Percentiles rank a stretch among this genome's conserved stretches.
Evolutionary conservation across 1,139 yeast genomes (phyloP).

Genomic region (Taphrina betulina): DNA sequence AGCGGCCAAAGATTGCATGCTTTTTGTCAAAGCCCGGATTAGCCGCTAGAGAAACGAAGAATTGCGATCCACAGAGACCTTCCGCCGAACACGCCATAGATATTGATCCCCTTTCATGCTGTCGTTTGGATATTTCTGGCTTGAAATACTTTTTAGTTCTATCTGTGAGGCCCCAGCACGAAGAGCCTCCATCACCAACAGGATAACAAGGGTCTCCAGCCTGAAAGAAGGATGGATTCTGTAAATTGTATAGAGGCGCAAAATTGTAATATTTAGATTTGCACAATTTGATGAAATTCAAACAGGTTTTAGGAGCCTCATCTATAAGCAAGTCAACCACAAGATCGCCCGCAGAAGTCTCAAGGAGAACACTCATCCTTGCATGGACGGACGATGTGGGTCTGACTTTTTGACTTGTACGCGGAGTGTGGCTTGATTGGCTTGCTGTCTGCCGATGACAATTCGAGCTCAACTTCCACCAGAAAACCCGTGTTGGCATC

Average conservation of each 20-base stretch:
- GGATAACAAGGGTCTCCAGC: constrained; percentile 56
- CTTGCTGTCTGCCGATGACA: too few relatives aligned
- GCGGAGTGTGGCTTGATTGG: too few relatives aligned
- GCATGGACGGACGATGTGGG: too few relatives aligned
- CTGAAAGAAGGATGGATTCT: constrained; percentile 47
- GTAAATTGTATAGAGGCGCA: constrained; percentile 52
- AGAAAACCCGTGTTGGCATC: too few relatives aligned
- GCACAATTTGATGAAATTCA: constrained; percentile 58
- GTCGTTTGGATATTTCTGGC: constrained; percentile 38
- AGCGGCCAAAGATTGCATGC: constrained; percentile 51
- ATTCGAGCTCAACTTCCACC: too few relatives aligned
- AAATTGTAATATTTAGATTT: constrained; percentile 55
- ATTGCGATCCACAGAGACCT: constrained; percentile 43
- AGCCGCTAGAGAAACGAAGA: constrained; percentile 43
- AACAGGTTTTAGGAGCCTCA: constrained; percentile 48
- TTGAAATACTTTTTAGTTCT: constrained; percentile 37
- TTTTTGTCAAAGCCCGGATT: constrained; percentile 39
- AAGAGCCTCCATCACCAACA: constrained; percentile 43
- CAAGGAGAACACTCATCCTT: constrained; percentile 34
- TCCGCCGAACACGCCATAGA: constrained; percentile 43
- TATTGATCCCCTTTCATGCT: constrained; percentile 48
- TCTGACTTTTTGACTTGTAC: too few relatives aligned
- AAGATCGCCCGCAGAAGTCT: constrained; percentile 46
- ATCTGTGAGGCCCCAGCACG: constrained; percentile 45
- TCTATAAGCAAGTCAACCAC: constrained; percentile 55